These are phyloP conservation scores for Actinomortierella wolfii DNA, from an alignment of 371 early-diverging fungal genomes.

Conservation along the genomic window DNA sequence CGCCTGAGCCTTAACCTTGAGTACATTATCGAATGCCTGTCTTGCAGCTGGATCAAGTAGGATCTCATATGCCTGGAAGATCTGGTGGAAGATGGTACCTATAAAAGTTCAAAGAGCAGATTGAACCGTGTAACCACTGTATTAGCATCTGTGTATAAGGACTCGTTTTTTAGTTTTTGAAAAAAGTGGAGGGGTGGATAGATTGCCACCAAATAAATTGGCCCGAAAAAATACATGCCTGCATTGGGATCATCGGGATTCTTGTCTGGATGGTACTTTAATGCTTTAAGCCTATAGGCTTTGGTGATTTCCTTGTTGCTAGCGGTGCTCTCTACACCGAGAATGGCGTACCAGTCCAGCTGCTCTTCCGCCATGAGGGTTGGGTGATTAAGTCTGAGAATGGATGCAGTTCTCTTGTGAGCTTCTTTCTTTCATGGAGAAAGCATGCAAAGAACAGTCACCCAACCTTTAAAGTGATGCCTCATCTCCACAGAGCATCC, in stretches of 20 bases:
- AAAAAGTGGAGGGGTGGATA: too few relatives aligned
- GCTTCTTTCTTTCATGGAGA: too few relatives aligned
- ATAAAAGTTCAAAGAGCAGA: not conserved
- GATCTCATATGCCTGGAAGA: conserved; percentile 41
- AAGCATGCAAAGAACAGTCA: too few relatives aligned
- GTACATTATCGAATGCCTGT: conserved; percentile 34
- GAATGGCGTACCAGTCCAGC: conserved; percentile 78
- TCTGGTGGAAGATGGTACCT: conserved; percentile 42
- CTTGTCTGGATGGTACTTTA: conserved; percentile 95
- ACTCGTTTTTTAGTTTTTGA: too few relatives aligned
- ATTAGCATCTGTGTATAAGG: too few relatives aligned
- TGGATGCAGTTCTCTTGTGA: too few relatives aligned
- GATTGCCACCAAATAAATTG: not conserved
- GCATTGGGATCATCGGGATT: conserved; percentile 80
- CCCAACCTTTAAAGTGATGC: too few relatives aligned
- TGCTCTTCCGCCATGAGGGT: conserved; percentile 40
- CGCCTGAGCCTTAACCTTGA: conserved; percentile 38
- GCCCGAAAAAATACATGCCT: conserved; percentile 37
- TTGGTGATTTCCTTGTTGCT: conserved; percentile 90
- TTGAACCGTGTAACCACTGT: too few relatives aligned
- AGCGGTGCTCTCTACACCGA: conserved; percentile 81
- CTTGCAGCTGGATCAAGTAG: conserved; percentile 40
- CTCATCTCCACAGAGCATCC: too few relatives aligned
- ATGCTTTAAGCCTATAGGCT: conserved; percentile 87
- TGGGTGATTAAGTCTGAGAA: too few relatives aligned